These are phyloP conservation scores for Peniophora sp. DNA, from an alignment of 1,284 basidiomycete genomes.

Conservation along the genomic window DNA sequence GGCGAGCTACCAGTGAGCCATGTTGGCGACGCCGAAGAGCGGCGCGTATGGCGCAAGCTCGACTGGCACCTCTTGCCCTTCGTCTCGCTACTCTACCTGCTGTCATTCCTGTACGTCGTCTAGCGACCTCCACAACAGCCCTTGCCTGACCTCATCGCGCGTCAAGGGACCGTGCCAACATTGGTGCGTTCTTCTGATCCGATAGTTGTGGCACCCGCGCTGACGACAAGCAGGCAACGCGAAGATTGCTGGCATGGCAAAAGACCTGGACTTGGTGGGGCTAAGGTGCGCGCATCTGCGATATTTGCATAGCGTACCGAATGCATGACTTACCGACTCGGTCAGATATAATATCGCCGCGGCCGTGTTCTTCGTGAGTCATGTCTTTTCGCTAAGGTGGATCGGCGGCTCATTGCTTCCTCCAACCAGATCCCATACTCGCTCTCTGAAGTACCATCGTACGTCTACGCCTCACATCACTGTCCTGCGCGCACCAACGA, in stretches of 20 bases:
- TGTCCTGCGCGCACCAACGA: neutral
- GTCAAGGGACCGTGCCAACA: conserved; percentile 27
- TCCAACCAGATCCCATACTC: conserved; percentile 11
- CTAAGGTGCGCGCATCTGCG: too few species aligned
- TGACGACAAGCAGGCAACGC: conserved; percentile 12
- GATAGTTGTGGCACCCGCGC: neutral
- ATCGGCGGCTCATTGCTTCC: neutral
- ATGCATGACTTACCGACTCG: conserved; percentile 3
- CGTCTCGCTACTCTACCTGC: conserved; percentile 50
- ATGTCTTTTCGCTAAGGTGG: conserved; percentile 1
- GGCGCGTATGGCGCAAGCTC: conserved; percentile 36
- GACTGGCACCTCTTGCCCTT: conserved; percentile 43
- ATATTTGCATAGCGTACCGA: too few species aligned
- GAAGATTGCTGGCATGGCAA: conserved; percentile 14
- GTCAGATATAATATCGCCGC: conserved; percentile 15
- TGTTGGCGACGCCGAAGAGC: conserved; percentile 15
- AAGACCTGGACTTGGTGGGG: conserved; percentile 11
- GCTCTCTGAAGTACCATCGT: conserved; percentile 13
- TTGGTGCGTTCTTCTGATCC: conserved; percentile 17
- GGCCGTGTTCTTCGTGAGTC: conserved; percentile 11
- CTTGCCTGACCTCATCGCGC: neutral
- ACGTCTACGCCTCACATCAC: neutral
- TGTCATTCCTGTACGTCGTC: conserved; percentile 42
- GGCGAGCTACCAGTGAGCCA: neutral
- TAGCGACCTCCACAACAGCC: neutral